These are phyloP conservation scores for Herpotrichia juniperi DNA, from an alignment of 2,329 filamentous ascomycete genomes.

Conservation along the genomic window DNA sequence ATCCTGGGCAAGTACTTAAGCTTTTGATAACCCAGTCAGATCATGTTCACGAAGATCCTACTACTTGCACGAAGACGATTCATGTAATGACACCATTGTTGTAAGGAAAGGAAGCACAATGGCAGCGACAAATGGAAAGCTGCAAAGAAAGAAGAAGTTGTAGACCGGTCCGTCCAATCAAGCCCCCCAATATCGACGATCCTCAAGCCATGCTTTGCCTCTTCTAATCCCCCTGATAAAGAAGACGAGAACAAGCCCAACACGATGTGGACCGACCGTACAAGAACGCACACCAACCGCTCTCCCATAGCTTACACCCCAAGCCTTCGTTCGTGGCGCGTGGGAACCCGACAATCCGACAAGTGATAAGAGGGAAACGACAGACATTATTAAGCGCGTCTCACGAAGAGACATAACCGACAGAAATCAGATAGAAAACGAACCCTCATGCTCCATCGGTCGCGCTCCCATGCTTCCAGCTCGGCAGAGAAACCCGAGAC, in stretches of 20 bases:
- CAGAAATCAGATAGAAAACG: slow-evolving; percentile 5
- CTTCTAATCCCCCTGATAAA: background rate
- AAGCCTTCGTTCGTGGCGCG: background rate
- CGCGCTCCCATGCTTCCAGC: slow-evolving; percentile 1
- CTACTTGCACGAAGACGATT: background rate
- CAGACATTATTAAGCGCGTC: slow-evolving; percentile 8
- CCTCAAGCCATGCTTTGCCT: background rate
- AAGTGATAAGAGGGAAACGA: slow-evolving; percentile 10
- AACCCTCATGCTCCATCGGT: slow-evolving; percentile 9
- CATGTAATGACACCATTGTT: background rate
- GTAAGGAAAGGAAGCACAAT: slow-evolving; percentile 4
- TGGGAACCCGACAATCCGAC: background rate
- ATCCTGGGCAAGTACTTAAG: no score
- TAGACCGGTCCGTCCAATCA: background rate
- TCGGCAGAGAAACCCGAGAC: background rate
- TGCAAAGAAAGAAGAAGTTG: slow-evolving; percentile 4
- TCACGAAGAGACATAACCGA: background rate
- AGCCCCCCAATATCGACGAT: background rate
- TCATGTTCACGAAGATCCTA: no score
- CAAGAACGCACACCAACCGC: background rate
- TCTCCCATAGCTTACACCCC: slow-evolving; percentile 4
- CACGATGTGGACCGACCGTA: background rate
- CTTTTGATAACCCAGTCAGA: no score
- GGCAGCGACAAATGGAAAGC: slow-evolving; percentile 2
- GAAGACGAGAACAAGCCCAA: background rate